Base-by-base conservation (phyloP, 176 grass and related monocot species). In the Alopecurus myosuroides region DNA sequence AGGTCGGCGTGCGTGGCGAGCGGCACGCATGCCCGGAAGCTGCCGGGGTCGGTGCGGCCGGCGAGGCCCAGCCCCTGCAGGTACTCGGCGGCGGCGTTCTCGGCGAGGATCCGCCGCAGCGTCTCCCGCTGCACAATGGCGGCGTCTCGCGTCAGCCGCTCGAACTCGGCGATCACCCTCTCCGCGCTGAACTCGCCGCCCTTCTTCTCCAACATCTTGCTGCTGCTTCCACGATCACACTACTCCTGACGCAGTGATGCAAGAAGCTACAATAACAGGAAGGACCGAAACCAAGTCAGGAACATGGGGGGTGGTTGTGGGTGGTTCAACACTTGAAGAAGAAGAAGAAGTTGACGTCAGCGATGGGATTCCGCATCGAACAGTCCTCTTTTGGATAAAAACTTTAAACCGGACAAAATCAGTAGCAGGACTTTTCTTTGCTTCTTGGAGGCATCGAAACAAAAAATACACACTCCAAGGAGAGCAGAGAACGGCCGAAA, bases 161-260 rank as follows among this genome's bases (percentile, higher is more conserved):
- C 90, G 52, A 97, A 97, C 85, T 94, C 92, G 19, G 85, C 81
- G 57, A 97, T 91, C 87, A 92, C 90, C 39, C 28, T 51, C 74
- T 92, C 92, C 9, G 83, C 85, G 70, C 82, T 77, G 51, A 92
- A 90, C 70, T 74, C 79, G 23, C 51, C 66, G 9, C 17, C 26
- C 81, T 91, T 93, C 80, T 88, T 92, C 89, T 88, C 86, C 79
- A 63, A 37, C 86, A 91, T 88, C 81, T 52, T 81, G 74, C 77
- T 2, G 15, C 53, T n/a, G 6, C 42, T 11, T 4, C 41, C 25
- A 22, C 37, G 29, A 28, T 19, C 39, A 20, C 52, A 3, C n/a
- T n/a, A n/a, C 5, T 22, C 64, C 7, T n/a, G n/a, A n/a, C n/a
- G n/a, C n/a, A n/a, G n/a, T n/a, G 69, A 28, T 29, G 70, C 46